Conservation (phyloP, 352 stramenopile species). For the Blastocystis hominis region DNA sequence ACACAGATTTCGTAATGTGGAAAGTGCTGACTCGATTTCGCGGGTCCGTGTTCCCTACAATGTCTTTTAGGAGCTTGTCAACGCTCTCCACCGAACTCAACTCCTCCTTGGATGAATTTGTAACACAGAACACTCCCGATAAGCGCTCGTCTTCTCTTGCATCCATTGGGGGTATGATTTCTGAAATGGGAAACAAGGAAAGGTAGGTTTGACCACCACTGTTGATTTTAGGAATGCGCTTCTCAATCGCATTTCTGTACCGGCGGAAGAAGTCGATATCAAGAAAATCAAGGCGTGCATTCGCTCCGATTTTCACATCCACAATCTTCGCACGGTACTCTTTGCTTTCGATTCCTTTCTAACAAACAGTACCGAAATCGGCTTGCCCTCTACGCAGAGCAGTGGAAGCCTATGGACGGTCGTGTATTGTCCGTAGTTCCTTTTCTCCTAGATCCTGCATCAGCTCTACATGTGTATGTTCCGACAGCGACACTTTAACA, state of each 20-base stretch:
- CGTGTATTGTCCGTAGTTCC: background rate
- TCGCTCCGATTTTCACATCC: background rate
- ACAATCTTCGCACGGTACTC: constrained; percentile 26
- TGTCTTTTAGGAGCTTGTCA: background rate
- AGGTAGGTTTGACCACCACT: background rate
- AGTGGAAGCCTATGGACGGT: constrained; percentile 38
- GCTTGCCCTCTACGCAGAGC: background rate
- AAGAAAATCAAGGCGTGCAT: constrained; percentile 20
- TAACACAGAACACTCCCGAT: background rate
- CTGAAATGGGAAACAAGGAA: constrained; percentile 24
- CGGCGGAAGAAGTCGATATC: background rate
- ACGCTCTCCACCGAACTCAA: background rate
- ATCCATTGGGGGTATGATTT: background rate
- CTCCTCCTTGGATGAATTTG: background rate
- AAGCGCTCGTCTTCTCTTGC: background rate
- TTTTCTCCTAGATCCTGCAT: background rate
- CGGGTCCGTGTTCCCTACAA: background rate
- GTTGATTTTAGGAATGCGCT: constrained; percentile 15
- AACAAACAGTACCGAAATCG: constrained; percentile 14
- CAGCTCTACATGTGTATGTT: constrained; percentile 38
- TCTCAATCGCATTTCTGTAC: constrained; percentile 26
- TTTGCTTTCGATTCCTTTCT: background rate
- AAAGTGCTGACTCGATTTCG: background rate
- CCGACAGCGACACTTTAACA: background rate
- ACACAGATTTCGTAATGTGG: background rate